These are phyloP conservation scores for Neurospora sp. DNA, from an alignment of 2,329 filamentous ascomycete species.

Conservation along the genomic window DNA sequence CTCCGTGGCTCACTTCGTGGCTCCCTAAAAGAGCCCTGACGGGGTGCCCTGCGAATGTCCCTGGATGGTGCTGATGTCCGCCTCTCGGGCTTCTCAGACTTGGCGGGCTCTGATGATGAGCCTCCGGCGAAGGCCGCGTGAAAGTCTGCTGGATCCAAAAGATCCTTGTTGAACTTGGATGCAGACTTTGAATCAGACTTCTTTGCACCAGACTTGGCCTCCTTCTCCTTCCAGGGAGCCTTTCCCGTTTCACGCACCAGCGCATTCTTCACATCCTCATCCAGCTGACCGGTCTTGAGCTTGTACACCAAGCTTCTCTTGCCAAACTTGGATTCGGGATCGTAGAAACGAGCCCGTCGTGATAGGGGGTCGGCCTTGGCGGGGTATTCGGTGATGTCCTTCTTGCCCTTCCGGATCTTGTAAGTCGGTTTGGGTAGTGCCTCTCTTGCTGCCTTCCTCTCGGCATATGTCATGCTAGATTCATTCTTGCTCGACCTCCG, in stretches of 20 bases:
- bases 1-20: background rate
- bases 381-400: constrained; percentile 37
- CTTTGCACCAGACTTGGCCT: background rate
- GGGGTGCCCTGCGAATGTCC: background rate
- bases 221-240: background rate
- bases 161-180: background rate
- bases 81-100: background rate
- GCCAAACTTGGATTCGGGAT: constrained; percentile 39
- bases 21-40: background rate
- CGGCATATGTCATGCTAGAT: constrained; percentile 19
- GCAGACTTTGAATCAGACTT: background rate
- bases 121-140: background rate
- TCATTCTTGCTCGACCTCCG: constrained; percentile 26
- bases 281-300: constrained; percentile 36
- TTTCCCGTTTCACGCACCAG: background rate
- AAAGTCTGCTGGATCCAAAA: background rate
- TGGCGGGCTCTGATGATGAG: background rate
- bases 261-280: constrained; percentile 21
- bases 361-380: constrained; percentile 31
- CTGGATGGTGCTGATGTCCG: background rate
- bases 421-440: constrained; percentile 20
- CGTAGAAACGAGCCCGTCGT: constrained; percentile 41
- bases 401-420: constrained; percentile 38
- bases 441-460: constrained; percentile 19
- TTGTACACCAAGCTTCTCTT: constrained; percentile 47